Evolutionary conservation across 257 asterid species (phyloP), one percentile per base, ranked within the genome.

Genomic region (Buddleja alternifolia): DNA sequence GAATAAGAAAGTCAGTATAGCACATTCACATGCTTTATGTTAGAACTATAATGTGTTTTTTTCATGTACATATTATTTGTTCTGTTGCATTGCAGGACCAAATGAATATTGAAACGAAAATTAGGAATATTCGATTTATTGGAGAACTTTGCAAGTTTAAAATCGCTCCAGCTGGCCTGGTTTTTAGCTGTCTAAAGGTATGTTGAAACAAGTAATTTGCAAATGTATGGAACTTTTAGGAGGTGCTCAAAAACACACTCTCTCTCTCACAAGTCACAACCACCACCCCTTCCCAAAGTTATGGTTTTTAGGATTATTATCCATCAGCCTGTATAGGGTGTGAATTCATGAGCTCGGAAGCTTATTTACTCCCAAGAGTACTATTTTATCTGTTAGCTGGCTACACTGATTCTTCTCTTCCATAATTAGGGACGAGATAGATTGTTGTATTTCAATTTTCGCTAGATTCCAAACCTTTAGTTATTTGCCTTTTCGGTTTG

Each of bases 131-230:
- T 47, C 84, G 99, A 39, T 94, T 94, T 77, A 86, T 94, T 74
- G 99, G 99, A 71, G 99, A 94, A 78, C 97, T 94, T 75, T 89
- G 97, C 96, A 94, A 94, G 86, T 94, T 94, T 57, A 88, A 86
- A 85, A 83, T 94, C 70, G 97, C 99, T 23, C 84, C 97, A 21
- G 69, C 95, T 67, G 90, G 97, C 81, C 81, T 94, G 61, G 90
- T 88, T 73, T 89, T 91, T 82, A 91, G 89, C 78, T 91, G 95
- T 81, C 83, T 94, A 67, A 94, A 91, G 97, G 99, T 94, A 86
- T 62, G 70, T 34, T 61, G 54, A 58, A 65, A 48, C 34, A 36
- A 69, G 46, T 50, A n/a, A 41, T 14, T 70, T 25, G 10, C 14
- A 7, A 23, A 10, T 57, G 63, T 53, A 25, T 9, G 39, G 1